phyloP scores from a whole-genome alignment of 805 yeast species.

The Suhomyces faveliae region DNA sequence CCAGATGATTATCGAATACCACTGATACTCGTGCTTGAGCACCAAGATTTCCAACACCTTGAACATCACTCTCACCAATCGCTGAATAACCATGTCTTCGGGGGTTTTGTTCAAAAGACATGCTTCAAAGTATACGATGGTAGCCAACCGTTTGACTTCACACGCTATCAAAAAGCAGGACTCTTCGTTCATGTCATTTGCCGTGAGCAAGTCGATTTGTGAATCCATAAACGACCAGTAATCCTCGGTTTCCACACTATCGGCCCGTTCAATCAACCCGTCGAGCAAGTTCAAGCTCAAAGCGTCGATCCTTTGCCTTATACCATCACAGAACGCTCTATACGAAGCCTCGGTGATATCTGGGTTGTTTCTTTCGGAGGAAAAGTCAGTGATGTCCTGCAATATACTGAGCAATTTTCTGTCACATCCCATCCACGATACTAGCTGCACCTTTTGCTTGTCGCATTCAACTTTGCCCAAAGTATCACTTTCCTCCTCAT shows the following conservation, averaged over 20 bases:
- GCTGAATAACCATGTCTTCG: conserved; percentile 14
- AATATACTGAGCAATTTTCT: conserved; percentile 21
- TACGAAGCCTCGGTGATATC: conserved; percentile 16
- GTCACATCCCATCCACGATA: conserved; percentile 36
- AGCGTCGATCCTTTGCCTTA: conserved; percentile 15
- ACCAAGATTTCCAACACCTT: conserved; percentile 24
- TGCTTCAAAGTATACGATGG: conserved; percentile 26
- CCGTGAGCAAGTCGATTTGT: conserved; percentile 9
- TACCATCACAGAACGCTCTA: conserved; percentile 13
- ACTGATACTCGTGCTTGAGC: conserved; percentile 24
- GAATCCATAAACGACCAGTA: conserved; percentile 7
- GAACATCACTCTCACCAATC: conserved; percentile 16
- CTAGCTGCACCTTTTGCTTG: conserved; percentile 11
- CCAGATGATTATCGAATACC: conserved; percentile 34
- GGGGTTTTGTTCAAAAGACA: conserved; percentile 27
- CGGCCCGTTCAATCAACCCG: conserved; percentile 3
- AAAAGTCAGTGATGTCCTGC: conserved; percentile 33
- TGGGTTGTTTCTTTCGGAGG: conserved; percentile 22
- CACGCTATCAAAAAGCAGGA: conserved; percentile 26
- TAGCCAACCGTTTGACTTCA: conserved; percentile 25
- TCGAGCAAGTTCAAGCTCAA: conserved; percentile 16
- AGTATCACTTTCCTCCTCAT: conserved; percentile 12
- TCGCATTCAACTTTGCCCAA: neutral
- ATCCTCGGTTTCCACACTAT: neutral
- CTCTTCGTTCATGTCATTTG: conserved; percentile 16